Evolutionary conservation across 192 early-diverging fungal species (phyloP).

Genomic region (Coemansia furcata): DNA sequence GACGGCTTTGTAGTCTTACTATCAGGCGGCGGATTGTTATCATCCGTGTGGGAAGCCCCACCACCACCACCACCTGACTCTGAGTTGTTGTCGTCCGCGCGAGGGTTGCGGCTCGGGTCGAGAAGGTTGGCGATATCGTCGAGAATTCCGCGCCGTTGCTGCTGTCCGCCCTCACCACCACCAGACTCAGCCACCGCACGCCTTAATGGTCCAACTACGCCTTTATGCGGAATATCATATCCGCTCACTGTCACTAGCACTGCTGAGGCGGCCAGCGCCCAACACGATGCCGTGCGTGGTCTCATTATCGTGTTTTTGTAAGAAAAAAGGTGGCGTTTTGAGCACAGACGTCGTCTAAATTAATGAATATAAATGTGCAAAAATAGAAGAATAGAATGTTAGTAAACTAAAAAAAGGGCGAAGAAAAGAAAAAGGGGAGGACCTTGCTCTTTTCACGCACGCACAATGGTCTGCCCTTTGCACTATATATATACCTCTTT

Average conservation of each 20-base stretch:
- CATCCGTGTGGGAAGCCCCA: background rate
- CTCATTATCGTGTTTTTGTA: slow-evolving; percentile 5
- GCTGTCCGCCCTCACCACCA: background rate
- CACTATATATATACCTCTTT: background rate
- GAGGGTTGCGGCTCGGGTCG: background rate
- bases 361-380: background rate
- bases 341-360: slow-evolving; percentile 2
- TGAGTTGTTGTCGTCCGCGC: background rate
- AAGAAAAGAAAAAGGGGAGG: background rate
- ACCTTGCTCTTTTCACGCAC: background rate
- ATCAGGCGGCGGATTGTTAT: background rate
- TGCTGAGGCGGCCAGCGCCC: slow-evolving; percentile 33
- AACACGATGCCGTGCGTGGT: slow-evolving; percentile 15
- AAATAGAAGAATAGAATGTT: background rate
- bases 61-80: background rate
- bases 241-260: background rate
- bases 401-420: background rate
- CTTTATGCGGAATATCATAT: background rate
- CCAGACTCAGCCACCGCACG: background rate
- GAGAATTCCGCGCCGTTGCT: slow-evolving; percentile 21
- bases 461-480: background rate
- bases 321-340: background rate
- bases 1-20: background rate
- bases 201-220: background rate
- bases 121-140: slow-evolving; percentile 8